These are phyloP conservation scores for Wallacemonas sp. DNA, from an alignment of 208 protist genomes.

Conservation along the genomic window DNA sequence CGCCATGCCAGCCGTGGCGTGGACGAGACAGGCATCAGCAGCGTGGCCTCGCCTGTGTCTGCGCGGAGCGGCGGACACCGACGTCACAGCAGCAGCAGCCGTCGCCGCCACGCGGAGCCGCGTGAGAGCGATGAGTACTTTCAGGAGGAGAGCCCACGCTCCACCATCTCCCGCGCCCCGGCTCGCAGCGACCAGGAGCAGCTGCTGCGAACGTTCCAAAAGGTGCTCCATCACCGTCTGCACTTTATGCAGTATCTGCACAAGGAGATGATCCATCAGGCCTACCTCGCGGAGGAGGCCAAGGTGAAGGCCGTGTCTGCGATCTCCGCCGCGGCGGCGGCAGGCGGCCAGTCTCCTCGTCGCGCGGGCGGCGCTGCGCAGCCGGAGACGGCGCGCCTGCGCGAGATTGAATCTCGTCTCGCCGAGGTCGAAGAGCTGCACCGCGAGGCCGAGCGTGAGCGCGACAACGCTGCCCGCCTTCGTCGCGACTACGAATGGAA, in stretches of 20 bases:
- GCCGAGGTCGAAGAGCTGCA: conserved; percentile 69
- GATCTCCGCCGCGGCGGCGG: conserved; percentile 13
- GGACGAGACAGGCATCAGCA: background rate
- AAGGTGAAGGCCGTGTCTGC: conserved; percentile 41
- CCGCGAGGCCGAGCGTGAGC: conserved; percentile 57
- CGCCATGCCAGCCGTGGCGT: no score
- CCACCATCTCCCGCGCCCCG: conserved; percentile 17
- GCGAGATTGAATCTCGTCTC: conserved; percentile 75
- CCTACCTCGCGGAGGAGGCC: conserved; percentile 72
- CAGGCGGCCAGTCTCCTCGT: conserved; percentile 20
- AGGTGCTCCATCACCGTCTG: conserved; percentile 77
- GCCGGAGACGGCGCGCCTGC: conserved; percentile 47
- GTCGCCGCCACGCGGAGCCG: background rate
- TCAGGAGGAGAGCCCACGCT: conserved; percentile 30
- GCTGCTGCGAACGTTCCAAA: conserved; percentile 63
- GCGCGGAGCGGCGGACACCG: background rate
- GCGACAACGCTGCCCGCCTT: conserved; percentile 51
- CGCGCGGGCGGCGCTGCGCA: conserved; percentile 18
- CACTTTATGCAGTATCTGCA: conserved; percentile 88
- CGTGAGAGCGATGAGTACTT: conserved; percentile 19
- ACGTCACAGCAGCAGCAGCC: conserved; percentile 9
- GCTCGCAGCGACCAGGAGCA: conserved; percentile 37
- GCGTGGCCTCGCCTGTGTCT: background rate
- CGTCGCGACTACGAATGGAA: conserved; percentile 64
- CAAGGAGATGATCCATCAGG: conserved; percentile 83